Evolutionary conservation across 2,329 filamentous ascomycete genomes (phyloP).

Genomic region (Calycina herbarum): DNA sequence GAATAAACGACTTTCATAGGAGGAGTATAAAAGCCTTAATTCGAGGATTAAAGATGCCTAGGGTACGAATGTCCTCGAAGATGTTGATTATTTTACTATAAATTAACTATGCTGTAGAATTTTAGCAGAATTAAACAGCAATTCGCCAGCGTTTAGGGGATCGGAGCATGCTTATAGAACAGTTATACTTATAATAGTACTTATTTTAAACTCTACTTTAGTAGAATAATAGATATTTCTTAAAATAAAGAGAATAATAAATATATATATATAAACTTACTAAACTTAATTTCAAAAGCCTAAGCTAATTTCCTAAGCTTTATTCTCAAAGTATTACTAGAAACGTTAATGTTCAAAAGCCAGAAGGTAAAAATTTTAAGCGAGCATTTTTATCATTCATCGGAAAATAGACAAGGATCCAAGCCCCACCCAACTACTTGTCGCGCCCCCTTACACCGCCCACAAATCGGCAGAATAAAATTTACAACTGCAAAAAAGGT

Average conservation of each 20-base stretch:
- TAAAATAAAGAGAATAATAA: too few species aligned
- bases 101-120: conserved; percentile 13
- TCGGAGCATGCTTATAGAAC: conserved; percentile 17
- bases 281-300: too few species aligned
- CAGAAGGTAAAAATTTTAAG: too few species aligned
- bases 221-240: too few species aligned
- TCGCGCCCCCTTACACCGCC: not conserved
- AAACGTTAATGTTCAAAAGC: too few species aligned
- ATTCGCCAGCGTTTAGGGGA: not conserved
- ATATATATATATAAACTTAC: too few species aligned
- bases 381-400: too few species aligned
- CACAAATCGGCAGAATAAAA: not conserved
- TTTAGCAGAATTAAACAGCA: conserved; percentile 11
- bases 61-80: conserved; percentile 12
- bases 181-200: not conserved
- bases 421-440: not conserved
- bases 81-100: conserved; percentile 14
- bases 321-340: too few species aligned
- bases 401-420: not conserved
- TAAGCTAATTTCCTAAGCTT: too few species aligned
- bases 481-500: not conserved
- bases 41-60: conserved; percentile 6
- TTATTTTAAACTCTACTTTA: too few species aligned
- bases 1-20: conserved; percentile 10
- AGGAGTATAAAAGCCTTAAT: conserved; percentile 9